phyloP scores from a whole-genome alignment of 176 grass and related monocot species.

The Chrysopogon serrulatus region DNA sequence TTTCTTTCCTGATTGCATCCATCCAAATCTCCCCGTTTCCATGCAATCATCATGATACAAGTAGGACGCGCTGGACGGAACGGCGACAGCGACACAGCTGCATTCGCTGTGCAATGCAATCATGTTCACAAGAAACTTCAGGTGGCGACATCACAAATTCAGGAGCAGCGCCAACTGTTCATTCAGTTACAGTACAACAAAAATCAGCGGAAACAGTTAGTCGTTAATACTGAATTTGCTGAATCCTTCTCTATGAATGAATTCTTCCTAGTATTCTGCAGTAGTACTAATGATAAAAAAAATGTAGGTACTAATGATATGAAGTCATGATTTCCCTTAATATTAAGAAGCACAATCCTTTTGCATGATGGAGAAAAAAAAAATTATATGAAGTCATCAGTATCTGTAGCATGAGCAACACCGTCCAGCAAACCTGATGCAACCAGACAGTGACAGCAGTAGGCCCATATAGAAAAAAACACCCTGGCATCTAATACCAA shows the following conservation, averaged over 20 bases:
- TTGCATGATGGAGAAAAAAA: too few relatives aligned
- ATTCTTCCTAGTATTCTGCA: neutral
- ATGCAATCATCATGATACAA: neutral
- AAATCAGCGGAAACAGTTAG: neutral
- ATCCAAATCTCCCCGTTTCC: neutral
- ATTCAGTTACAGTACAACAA: neutral
- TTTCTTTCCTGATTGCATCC: neutral
- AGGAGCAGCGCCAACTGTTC: neutral
- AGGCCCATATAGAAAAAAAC: neutral
- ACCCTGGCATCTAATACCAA: constrained; percentile 3
- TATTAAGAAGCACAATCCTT: too few relatives aligned
- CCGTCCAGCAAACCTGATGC: neutral
- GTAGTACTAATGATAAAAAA: neutral
- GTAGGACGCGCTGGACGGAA: neutral
- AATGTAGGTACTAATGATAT: neutral
- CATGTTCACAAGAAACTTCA: neutral
- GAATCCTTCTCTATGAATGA: neutral
- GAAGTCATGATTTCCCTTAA: too few relatives aligned
- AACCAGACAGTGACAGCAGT: neutral
- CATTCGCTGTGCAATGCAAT: neutral
- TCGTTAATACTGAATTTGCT: neutral
- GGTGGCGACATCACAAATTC: neutral
- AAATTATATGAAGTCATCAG: too few relatives aligned
- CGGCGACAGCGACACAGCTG: neutral
- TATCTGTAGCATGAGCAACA: neutral